Base-by-base conservation (phyloP, 2,329 filamentous ascomycete genomes). In the Cladophialophora immunda region DNA sequence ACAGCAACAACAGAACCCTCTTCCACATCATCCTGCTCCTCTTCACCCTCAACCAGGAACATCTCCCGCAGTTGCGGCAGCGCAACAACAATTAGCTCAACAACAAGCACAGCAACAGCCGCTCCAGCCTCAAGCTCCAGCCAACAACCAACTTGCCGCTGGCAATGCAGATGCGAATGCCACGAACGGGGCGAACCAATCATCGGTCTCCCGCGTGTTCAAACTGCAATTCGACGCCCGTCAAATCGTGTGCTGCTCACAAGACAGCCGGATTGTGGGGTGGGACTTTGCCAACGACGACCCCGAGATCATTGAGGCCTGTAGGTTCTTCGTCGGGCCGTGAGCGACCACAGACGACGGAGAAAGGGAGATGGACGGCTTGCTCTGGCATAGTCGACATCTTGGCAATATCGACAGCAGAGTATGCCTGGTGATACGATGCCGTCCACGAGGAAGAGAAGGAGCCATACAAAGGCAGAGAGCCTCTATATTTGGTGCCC, bases 241-340 rank as follows among this genome's bases (percentile, higher is more conserved):
- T 25, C 89, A 94, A 73, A 96, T 99, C 72, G 91, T 99, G 62
- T 97, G 94, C 81, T 97, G 94, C 77, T 95, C 92, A 70, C 94
- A 98, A 78, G 93, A 95, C 64, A 90, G 90, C 45, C 89, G 91
- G 17, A 98, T 99, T 75, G 93, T 98, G 0, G 95, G 94, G 0
- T 99, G 95, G 95, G 95, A 99, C 78, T 99, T 98, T 84, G 95
- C 93, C 66, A 92, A 93, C 72, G 90, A 88, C 4, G 94, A 99
- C 71, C 80, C 86, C 63, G 91, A 96, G 72, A 86, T 97, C 61
- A 87, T 92, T 63, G 89, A 92, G 75, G 92, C 90, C 6, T 88
- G 89, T 70, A 86, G 87, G 38, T 96, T 97, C 76, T 97, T 97
- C 76, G 96, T 97, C 76, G 89, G 72, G n/a, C 69, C 67, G 30